These are phyloP conservation scores for Aspergillus panamensis DNA, from an alignment of 495 filamentous ascomycete species.

Conservation along the genomic window DNA sequence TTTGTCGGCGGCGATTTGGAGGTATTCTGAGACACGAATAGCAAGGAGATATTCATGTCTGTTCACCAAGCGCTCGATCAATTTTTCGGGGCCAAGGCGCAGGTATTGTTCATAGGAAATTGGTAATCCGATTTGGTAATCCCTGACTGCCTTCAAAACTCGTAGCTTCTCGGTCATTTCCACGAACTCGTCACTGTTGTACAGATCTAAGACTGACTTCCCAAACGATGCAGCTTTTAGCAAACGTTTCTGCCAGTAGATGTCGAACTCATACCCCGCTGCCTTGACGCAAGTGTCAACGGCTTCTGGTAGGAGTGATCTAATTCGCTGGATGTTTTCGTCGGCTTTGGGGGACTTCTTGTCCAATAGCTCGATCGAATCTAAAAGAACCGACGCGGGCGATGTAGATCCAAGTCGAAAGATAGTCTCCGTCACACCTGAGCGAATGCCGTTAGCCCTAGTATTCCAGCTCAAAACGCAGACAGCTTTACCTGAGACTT, in stretches of 20 bases:
- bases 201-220: constrained; percentile 93
- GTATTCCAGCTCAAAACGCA: not conserved
- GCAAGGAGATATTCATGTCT: constrained; percentile 90
- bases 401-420: constrained; percentile 84
- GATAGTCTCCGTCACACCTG: constrained; percentile 78
- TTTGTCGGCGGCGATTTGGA: constrained; percentile 78
- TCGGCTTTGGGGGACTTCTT: constrained; percentile 95
- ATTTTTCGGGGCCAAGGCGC: constrained; percentile 79
- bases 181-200: constrained; percentile 96
- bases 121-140: constrained; percentile 85
- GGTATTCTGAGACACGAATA: constrained; percentile 81
- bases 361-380: constrained; percentile 88
- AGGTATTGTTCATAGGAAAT: constrained; percentile 90
- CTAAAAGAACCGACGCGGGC: constrained; percentile 83
- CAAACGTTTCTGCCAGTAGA: constrained; percentile 91
- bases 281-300: constrained; percentile 90
- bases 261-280: constrained; percentile 84
- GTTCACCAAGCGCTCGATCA: constrained; percentile 81
- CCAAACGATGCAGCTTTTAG: constrained; percentile 94
- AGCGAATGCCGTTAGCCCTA: constrained; percentile 5
- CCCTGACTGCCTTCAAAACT: constrained; percentile 86
- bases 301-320: constrained; percentile 78
- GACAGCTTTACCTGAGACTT: constrained; percentile 58
- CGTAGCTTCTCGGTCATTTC: constrained; percentile 95
- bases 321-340: constrained; percentile 92